phyloP scores from a whole-genome alignment of 2,329 filamentous ascomycete genomes.

The Apiospora kogelbergensis region DNA sequence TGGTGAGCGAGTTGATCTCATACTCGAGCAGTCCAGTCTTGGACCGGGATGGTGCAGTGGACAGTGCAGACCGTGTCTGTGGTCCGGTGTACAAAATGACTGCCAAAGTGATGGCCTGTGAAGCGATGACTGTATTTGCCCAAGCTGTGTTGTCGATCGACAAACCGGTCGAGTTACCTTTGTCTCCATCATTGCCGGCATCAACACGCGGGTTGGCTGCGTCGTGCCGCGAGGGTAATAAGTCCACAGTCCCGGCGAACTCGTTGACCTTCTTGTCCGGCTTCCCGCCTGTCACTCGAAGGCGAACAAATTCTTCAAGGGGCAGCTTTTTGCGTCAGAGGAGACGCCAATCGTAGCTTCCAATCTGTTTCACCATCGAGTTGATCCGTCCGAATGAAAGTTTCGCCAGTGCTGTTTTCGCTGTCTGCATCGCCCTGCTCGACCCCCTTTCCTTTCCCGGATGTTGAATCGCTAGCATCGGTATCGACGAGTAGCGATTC shows the following conservation, averaged over 20 bases:
- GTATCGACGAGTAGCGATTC: conserved; percentile 40
- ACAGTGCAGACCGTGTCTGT: conserved; percentile 90
- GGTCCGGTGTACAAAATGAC: conserved; percentile 93
- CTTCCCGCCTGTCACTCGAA: conserved; percentile 78
- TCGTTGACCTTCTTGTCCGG: conserved; percentile 94
- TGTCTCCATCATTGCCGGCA: conserved; percentile 33
- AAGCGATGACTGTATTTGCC: conserved; percentile 97
- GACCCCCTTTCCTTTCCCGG: conserved; percentile 35
- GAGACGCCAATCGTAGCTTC: conserved; percentile 89
- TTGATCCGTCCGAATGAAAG: conserved; percentile 96
- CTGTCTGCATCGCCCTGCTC: conserved; percentile 31
- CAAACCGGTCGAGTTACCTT: conserved; percentile 65
- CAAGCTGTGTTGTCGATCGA: conserved; percentile 97
- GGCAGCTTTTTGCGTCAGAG: conserved; percentile 79
- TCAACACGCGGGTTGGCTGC: conserved; percentile 44
- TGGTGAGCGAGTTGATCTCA: conserved; percentile 96
- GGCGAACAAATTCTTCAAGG: conserved; percentile 67
- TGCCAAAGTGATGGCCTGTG: conserved; percentile 83
- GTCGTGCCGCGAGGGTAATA: conserved; percentile 57
- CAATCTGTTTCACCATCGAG: conserved; percentile 97
- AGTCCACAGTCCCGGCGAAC: conserved; percentile 85
- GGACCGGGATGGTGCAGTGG: conserved; percentile 86
- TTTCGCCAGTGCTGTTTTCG: conserved; percentile 64
- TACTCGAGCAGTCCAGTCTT: conserved; percentile 93
- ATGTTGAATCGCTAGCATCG: conserved; percentile 25